Conservation (phyloP, 1,284 basidiomycete species). For the Moesziomyces sp. region DNA sequence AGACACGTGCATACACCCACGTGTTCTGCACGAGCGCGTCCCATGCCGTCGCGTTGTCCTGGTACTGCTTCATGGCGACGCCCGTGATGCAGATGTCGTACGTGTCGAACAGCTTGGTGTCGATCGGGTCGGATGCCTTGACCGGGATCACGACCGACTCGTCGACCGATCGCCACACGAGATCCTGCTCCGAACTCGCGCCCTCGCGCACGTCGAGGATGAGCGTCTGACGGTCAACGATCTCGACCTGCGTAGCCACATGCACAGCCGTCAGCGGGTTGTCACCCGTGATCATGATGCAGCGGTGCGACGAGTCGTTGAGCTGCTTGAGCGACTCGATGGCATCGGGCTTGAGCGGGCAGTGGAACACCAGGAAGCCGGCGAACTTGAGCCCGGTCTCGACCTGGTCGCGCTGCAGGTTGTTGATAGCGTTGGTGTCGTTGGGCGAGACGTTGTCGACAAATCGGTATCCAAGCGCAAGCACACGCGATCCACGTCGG, state of each 20-base stretch:
- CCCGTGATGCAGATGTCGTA: slow-evolving; percentile 68
- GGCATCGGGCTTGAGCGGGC: slow-evolving; percentile 66
- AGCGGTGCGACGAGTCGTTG: slow-evolving; percentile 66
- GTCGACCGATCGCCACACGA: slow-evolving; percentile 62
- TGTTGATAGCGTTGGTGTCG: slow-evolving; percentile 46
- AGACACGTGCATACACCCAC: slow-evolving; percentile 66
- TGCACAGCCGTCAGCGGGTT: slow-evolving; percentile 66
- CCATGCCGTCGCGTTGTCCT: slow-evolving; percentile 52
- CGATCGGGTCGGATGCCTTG: slow-evolving; percentile 51
- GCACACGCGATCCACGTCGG: slow-evolving; percentile 63
- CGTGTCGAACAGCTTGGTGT: slow-evolving; percentile 61
- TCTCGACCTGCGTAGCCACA: slow-evolving; percentile 66
- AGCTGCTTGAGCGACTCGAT: slow-evolving; percentile 60
- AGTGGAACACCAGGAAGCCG: slow-evolving; percentile 67
- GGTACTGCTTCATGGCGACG: slow-evolving; percentile 62
- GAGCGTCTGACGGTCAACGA: slow-evolving; percentile 64
- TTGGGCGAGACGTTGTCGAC: slow-evolving; percentile 45
- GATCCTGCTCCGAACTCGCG: slow-evolving; percentile 50
- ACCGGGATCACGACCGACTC: slow-evolving; percentile 59
- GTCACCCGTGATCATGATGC: slow-evolving; percentile 68
- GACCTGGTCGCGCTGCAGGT: slow-evolving; percentile 59
- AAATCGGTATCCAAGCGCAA: slow-evolving; percentile 66
- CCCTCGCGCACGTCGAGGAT: slow-evolving; percentile 63
- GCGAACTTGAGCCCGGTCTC: slow-evolving; percentile 61
- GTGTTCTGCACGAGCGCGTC: slow-evolving; percentile 65